Base-by-base conservation (phyloP, 805 yeast genomes). In the Yamadazyma paraphyllophila region DNA sequence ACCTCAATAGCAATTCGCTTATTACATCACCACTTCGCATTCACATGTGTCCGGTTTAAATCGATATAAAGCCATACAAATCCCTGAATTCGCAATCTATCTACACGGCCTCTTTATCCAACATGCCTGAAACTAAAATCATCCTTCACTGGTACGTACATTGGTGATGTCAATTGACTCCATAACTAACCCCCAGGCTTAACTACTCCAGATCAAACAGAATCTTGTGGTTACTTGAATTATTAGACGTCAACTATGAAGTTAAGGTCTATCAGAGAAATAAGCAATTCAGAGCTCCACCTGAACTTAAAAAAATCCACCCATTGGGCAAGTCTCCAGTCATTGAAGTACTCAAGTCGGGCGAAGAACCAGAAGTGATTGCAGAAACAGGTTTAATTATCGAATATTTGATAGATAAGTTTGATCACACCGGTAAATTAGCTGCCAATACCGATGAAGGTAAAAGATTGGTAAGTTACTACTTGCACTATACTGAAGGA, bases 361-460 rank as follows among this genome's bases (percentile, higher is more conserved):
- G 61, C 30, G 48, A 56, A 9, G 52, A 51, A 25, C 38, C 37
- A 2, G 26, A 49, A 15, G 46, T 57, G 2, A 50, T 81, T 36
- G 81, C 80, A 9, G 92, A 85, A 61, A 74, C 83, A 12, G 90
- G 85, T 2, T 69, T 71, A 39, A 82, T 85, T 36, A 59, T 79
- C 39, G 76, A 74, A 43, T 79, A 79, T 54, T 55, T 85, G 25
- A 61, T 81, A 41, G 56, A 59, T 16, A 63, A 78, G 48, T 82
- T 73, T 55, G 88, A 83, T 54, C 55, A 57, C 16, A 52, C 58
- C 2, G 58, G 67, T 12, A 64, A 59, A 15, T 63, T 81, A 43
- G 58, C 52, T 7, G 76, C 78, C 24, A 47, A 48, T 6, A 58
- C 62, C 37, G 71, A 60, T 7, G 67, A 69, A 5, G 79, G 74